These are phyloP conservation scores for Bullera alba DNA, from an alignment of 768 basidiomycete genomes.

Conservation along the genomic window DNA sequence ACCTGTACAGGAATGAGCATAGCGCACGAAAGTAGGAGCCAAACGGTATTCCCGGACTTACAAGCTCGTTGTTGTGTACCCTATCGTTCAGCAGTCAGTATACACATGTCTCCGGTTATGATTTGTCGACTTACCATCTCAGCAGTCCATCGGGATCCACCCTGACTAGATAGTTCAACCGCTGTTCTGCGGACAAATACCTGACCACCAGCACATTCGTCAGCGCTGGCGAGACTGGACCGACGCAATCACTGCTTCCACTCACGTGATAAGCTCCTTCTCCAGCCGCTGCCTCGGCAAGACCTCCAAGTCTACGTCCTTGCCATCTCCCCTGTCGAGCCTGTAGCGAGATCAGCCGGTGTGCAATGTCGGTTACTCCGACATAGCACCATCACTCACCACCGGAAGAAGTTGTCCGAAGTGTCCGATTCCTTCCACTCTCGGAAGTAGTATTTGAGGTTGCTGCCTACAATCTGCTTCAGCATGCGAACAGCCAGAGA, in stretches of 20 bases:
- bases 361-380: not conserved
- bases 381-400: slow-evolving; percentile 8
- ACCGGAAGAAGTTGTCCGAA: slow-evolving; percentile 58
- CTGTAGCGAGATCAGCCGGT: slow-evolving; percentile 40
- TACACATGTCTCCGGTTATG: slow-evolving; percentile 18
- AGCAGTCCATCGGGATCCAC: slow-evolving; percentile 52
- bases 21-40: not conserved
- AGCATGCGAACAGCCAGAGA: not conserved
- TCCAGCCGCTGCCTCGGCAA: slow-evolving; percentile 59
- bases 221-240: not conserved
- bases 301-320: slow-evolving; percentile 54
- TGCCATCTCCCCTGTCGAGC: slow-evolving; percentile 61
- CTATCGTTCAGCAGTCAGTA: slow-evolving; percentile 11
- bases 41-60: slow-evolving; percentile 1
- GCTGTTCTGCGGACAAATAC: slow-evolving; percentile 58
- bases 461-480: slow-evolving; percentile 36
- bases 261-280: slow-evolving; percentile 51
- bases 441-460: slow-evolving; percentile 52
- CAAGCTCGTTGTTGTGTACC: slow-evolving; percentile 53
- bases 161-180: slow-evolving; percentile 60
- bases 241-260: not conserved
- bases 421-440: slow-evolving; percentile 59
- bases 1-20: slow-evolving; percentile 35
- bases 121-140: slow-evolving; percentile 19
- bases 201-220: too few species aligned